phyloP scores from a whole-genome alignment of 2,329 filamentous ascomycete species.

The Myriosclerotinia duriaeana region DNA sequence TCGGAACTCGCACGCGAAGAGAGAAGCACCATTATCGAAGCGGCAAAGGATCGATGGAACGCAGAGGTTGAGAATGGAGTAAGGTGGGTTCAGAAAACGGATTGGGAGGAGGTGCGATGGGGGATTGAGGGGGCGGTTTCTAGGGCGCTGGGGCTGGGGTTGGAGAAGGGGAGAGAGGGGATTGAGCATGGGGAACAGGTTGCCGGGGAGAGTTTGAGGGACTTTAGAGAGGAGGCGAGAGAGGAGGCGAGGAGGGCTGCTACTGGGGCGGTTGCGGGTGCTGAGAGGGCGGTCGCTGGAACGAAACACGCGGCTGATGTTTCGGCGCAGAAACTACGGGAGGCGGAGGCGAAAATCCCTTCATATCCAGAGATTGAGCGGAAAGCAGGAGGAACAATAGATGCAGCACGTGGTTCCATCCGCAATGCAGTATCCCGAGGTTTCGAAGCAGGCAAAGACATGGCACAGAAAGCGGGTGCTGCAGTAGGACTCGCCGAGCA shows the following conservation, averaged over 20 bases:
- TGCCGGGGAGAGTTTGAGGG: slow-evolving; percentile 41
- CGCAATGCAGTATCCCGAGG: slow-evolving; percentile 41
- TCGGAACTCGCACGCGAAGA: slow-evolving; percentile 53
- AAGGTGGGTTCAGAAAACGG: slow-evolving; percentile 62
- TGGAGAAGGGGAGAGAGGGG: slow-evolving; percentile 37
- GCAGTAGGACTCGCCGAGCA: slow-evolving; percentile 43
- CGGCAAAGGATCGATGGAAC: slow-evolving; percentile 78
- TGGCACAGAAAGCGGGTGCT: slow-evolving; percentile 44
- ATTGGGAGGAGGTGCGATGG: slow-evolving; percentile 64
- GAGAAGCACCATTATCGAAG: slow-evolving; percentile 59
- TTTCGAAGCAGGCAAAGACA: slow-evolving; percentile 42
- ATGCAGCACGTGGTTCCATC: slow-evolving; percentile 44
- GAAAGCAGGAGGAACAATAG: slow-evolving; percentile 41
- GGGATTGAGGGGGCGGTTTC: slow-evolving; percentile 52
- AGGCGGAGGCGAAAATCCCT: slow-evolving; percentile 33
- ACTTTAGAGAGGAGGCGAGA: slow-evolving; percentile 44
- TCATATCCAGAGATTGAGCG: slow-evolving; percentile 33
- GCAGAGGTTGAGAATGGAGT: slow-evolving; percentile 67
- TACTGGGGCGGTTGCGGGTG: slow-evolving; percentile 32
- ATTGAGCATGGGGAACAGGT: slow-evolving; percentile 37
- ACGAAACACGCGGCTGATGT: slow-evolving; percentile 28
- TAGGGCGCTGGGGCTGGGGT: slow-evolving; percentile 43
- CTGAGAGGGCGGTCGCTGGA: slow-evolving; percentile 29
- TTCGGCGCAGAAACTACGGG: slow-evolving; percentile 31
- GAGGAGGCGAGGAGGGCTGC: slow-evolving; percentile 39